Evolutionary conservation across 768 basidiomycete genomes (phyloP).

Genomic region (Suillus subluteus): DNA sequence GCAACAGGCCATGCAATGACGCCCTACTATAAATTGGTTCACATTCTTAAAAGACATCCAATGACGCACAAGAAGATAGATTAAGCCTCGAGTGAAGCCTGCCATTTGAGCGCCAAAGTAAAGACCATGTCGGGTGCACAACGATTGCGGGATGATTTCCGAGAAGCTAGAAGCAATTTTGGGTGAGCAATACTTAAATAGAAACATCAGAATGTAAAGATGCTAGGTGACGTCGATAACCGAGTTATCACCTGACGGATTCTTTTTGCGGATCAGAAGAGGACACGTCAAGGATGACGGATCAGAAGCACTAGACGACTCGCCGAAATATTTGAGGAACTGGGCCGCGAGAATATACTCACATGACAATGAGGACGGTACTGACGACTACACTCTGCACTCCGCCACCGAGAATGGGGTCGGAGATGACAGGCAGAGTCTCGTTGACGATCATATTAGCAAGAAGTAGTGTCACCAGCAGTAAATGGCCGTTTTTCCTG

Average conservation of each 20-base stretch:
- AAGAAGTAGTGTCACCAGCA: conserved; percentile 81
- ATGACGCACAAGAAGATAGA: conserved; percentile 64
- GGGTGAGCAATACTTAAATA: background rate
- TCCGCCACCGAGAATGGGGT: conserved; percentile 80
- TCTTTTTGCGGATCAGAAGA: background rate
- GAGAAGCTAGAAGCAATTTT: conserved; percentile 59
- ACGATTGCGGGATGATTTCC: conserved; percentile 90
- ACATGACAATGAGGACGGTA: conserved; percentile 89
- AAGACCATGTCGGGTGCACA: conserved; percentile 91
- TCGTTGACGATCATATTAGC: conserved; percentile 95
- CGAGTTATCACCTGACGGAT: background rate
- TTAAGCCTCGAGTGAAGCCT: conserved; percentile 63
- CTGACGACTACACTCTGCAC: conserved; percentile 77
- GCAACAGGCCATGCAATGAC: conserved; percentile 86
- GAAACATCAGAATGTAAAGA: background rate
- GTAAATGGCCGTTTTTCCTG: conserved; percentile 79
- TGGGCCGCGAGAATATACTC: conserved; percentile 37
- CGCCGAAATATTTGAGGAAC: background rate
- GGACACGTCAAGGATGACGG: background rate
- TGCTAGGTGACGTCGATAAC: background rate
- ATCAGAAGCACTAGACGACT: background rate
- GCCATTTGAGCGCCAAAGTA: conserved; percentile 90
- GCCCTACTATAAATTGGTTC: conserved; percentile 44
- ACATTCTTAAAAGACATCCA: background rate
- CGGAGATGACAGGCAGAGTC: conserved; percentile 81